Evolutionary conservation across 257 asterid genomes (phyloP), one percentile per base, ranked within the genome.

Genomic region (Penstemon eatonii): DNA sequence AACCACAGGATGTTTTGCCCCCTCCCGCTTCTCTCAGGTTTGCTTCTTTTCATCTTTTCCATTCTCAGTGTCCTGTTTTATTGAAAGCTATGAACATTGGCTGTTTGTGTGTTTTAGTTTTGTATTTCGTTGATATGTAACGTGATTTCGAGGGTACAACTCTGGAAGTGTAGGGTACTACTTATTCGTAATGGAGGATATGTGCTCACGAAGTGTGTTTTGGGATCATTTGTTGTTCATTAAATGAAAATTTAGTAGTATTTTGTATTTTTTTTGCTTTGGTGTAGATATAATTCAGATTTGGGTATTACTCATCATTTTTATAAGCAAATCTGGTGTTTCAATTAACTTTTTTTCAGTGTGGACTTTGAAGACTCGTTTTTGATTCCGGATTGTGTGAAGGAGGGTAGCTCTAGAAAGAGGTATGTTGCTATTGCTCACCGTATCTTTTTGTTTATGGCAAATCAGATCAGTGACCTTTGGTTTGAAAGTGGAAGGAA

Each of bases 391-490:
- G 76, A 79, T 56, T 62, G 42, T 65, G n/a, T 47, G 13, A 85
- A 77, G 73, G 83, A 79, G 60, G 49, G 57, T n/a, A 76, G 68
- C 76, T 75, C 85, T 10, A 83, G 70, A 67, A 86, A 86, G 74
- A 81, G 91, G 91, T 83, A 50, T 56, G 65, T 40, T 10, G 56
- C 60, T 39, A n/a, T 44, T n/a, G 15, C 46, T 51, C 19, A 5
- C 13, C 51, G 40, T 56, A 13, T 40, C 43, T 60, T 15, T 50
- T 42, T 3, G 60, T 47, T 19, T 41, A 19, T 53, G 43, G 12
- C 9, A 9, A 13, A 7, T 39, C 62, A 15, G 18, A 67, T 65
- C 12, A 38, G 33, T 2, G 58, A 55, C 18, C 42, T 12, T 10
- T 68, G 70, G 49, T 46, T 55, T 6, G 36, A 18, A 49, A 49